These are phyloP conservation scores for Megacollybia platyphylla DNA, from an alignment of 1,284 basidiomycete species.

Conservation along the genomic window DNA sequence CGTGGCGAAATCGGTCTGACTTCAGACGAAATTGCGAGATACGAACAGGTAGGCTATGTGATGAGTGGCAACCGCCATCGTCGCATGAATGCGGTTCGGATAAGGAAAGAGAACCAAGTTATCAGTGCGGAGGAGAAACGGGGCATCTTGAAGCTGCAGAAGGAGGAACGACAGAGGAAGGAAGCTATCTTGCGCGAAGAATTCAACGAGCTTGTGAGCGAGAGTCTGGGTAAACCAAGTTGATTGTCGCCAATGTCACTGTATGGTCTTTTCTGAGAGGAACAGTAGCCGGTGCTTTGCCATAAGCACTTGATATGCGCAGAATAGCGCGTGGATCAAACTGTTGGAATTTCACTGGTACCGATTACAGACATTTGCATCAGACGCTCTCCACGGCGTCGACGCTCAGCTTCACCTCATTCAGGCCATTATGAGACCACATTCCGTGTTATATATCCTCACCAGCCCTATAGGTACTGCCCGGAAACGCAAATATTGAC, in stretches of 20 bases:
- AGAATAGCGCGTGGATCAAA: not conserved
- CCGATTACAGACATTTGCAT: not conserved
- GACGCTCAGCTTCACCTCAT: not conserved
- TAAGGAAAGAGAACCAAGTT: slow-evolving; percentile 98
- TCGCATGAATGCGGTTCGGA: slow-evolving; percentile 94
- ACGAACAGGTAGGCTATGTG: slow-evolving; percentile 89
- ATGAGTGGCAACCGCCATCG: slow-evolving; percentile 94
- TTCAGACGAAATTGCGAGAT: slow-evolving; percentile 76
- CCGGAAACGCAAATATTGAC: not conserved
- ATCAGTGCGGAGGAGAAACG: slow-evolving; percentile 97
- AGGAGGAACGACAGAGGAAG: slow-evolving; percentile 83
- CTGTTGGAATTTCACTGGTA: not conserved
- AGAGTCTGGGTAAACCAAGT: slow-evolving; percentile 14
- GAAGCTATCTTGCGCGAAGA: slow-evolving; percentile 74
- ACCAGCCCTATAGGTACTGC: slow-evolving; percentile 7
- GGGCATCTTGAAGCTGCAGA: slow-evolving; percentile 85
- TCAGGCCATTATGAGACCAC: not conserved
- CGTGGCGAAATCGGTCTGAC: slow-evolving; percentile 96
- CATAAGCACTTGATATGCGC: not conserved
- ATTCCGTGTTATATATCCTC: slow-evolving; percentile 1
- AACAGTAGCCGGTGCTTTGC: not conserved
- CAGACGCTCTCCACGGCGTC: not conserved
- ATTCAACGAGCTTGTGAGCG: slow-evolving; percentile 69
- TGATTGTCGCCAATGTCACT: no score
- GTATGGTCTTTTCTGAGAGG: not conserved